Conservation (phyloP, 2,329 filamentous ascomycete genomes). For the Chaetomiaceae sp. region DNA sequence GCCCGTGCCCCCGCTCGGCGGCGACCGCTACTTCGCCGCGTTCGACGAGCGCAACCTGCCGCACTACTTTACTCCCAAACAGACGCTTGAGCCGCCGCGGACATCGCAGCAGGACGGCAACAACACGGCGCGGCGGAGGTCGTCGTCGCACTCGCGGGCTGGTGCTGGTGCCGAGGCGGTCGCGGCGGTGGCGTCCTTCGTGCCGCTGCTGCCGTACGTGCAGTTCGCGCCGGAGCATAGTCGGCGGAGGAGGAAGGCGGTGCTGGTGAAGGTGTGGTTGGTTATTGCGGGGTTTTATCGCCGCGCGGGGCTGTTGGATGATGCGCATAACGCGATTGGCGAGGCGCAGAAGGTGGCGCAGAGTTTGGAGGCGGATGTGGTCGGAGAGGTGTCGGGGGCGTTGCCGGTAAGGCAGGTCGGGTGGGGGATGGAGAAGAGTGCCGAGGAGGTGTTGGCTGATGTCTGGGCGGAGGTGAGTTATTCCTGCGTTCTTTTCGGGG, state of each 20-base stretch:
- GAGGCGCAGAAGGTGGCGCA: constrained; percentile 76
- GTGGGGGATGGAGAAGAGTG: constrained; percentile 75
- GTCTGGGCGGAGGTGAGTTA: constrained; percentile 68
- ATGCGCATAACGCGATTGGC: constrained; percentile 69
- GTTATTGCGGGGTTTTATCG: constrained; percentile 85
- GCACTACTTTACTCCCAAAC: constrained; percentile 3
- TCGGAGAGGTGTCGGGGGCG: constrained; percentile 55
- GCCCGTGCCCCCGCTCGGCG: constrained; percentile 42
- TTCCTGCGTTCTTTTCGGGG: background rate
- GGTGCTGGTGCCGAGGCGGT: background rate
- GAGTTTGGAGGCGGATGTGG: constrained; percentile 60
- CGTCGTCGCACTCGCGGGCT: constrained; percentile 4
- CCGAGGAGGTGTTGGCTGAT: constrained; percentile 81
- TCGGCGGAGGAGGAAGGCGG: constrained; percentile 42
- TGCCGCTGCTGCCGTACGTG: constrained; percentile 44
- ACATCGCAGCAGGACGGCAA: background rate
- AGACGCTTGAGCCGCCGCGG: constrained; percentile 3
- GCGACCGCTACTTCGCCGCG: constrained; percentile 47
- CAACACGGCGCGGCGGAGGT: constrained; percentile 1
- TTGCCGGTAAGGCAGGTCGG: constrained; percentile 56
- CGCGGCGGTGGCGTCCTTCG: constrained; percentile 36
- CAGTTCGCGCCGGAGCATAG: constrained; percentile 51
- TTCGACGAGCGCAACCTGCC: constrained; percentile 30
- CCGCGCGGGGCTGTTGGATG: constrained; percentile 70
- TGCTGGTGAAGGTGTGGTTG: constrained; percentile 78